Conservation (phyloP, 2,329 filamentous ascomycete genomes). For the Penicillium fuscoglaucum region DNA sequence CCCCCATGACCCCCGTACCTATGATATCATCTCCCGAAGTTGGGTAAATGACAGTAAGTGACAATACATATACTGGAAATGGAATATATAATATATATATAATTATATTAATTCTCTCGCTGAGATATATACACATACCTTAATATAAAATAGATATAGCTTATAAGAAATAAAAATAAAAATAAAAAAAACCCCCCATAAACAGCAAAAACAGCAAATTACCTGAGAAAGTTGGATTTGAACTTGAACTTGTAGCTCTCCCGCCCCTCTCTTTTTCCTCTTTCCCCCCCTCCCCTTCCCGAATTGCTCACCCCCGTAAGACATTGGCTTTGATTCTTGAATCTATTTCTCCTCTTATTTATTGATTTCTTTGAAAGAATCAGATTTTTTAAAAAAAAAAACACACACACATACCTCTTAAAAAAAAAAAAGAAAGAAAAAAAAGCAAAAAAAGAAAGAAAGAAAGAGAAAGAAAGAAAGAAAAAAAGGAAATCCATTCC, state of each 20-base stretch:
- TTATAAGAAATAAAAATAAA: not conserved
- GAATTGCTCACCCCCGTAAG: slow-evolving; percentile 12
- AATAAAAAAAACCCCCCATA: not conserved
- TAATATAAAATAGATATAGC: not conserved
- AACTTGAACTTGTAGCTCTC: slow-evolving; percentile 14
- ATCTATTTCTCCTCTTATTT: not conserved
- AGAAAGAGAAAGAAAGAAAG: not conserved
- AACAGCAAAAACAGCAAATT: slow-evolving; percentile 1
- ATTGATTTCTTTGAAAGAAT: not conserved
- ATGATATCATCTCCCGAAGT: slow-evolving; percentile 17
- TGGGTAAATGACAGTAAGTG: slow-evolving; percentile 7
- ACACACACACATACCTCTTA: no score
- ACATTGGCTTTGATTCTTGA: slow-evolving; percentile 11
- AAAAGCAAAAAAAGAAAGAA: not conserved
- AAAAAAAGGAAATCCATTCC: slow-evolving; percentile 5
- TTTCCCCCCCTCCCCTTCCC: slow-evolving; percentile 15
- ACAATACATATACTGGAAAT: not conserved
- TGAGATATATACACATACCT: not conserved
- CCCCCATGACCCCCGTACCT: not conserved
- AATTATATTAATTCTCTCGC: not conserved
- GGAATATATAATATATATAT: not conserved
- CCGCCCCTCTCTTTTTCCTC: slow-evolving; percentile 23
- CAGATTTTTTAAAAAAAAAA: not conserved
- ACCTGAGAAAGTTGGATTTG: slow-evolving; percentile 4
- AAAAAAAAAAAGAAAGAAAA: not conserved